A percentile compares a stretch with the other conserved stretches of the same genome.
Evolutionary conservation across 192 early-diverging fungal species (phyloP).

Genomic region (Rhizophagus prolifer): DNA sequence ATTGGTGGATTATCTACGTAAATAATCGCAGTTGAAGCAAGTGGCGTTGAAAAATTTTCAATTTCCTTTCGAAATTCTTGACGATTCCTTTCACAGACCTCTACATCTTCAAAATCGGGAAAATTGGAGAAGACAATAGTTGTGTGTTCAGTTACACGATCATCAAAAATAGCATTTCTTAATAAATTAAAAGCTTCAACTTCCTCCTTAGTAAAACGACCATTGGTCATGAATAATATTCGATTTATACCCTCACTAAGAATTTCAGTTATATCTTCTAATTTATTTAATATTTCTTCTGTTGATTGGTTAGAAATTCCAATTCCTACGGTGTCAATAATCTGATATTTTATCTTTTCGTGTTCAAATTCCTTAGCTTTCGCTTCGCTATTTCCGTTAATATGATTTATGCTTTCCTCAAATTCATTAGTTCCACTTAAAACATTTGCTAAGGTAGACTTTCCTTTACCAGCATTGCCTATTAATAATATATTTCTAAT

Average conservation of each 20-base stretch:
- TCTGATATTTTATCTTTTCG: background rate
- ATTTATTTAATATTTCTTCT: slow-evolving; percentile 1
- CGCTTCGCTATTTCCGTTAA: background rate
- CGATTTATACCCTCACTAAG: slow-evolving; percentile 20
- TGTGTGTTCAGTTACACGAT: background rate
- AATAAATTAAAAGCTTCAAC: background rate
- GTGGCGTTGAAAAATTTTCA: background rate
- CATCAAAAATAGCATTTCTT: slow-evolving; percentile 6
- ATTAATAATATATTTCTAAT: slow-evolving; percentile 26
- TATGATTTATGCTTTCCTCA: background rate
- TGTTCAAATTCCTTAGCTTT: background rate
- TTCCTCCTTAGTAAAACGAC: slow-evolving; percentile 6
- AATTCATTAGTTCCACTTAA: slow-evolving; percentile 15
- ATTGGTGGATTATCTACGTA: slow-evolving; percentile 15
- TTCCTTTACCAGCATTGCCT: slow-evolving; percentile 9
- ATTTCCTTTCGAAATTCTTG: background rate
- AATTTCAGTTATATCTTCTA: background rate
- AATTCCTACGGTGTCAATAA: slow-evolving; percentile 25
- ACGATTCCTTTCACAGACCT: background rate
- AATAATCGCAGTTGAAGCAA: background rate
- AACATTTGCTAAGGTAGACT: slow-evolving; percentile 8
- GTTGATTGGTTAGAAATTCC: background rate
- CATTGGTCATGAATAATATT: slow-evolving; percentile 20
- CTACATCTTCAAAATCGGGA: background rate
- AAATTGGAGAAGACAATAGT: slow-evolving; percentile 12